Conservation (phyloP, 2,329 filamentous ascomycete species). For the Cladorrhinum sp. region DNA sequence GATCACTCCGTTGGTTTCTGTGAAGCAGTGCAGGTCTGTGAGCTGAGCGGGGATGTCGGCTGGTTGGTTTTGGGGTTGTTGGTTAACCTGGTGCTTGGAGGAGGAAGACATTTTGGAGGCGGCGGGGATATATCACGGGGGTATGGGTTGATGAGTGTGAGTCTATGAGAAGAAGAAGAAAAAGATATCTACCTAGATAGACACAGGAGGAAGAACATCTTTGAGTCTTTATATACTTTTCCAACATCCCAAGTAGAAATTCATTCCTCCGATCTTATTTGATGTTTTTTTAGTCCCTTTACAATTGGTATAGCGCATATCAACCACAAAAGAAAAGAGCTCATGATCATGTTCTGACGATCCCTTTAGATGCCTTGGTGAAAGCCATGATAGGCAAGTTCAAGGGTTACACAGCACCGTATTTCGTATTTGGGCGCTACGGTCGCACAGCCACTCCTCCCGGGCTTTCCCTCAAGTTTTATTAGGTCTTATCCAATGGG, state of each 20-base stretch:
- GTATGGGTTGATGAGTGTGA: too few species aligned
- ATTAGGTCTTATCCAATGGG: background rate
- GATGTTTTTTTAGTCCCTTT: background rate
- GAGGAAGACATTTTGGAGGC: slow-evolving; percentile 10
- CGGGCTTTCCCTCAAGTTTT: background rate
- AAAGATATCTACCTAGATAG: background rate
- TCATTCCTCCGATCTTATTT: background rate
- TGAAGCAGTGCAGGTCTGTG: slow-evolving; percentile 53
- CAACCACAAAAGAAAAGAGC: background rate
- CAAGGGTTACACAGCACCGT: background rate
- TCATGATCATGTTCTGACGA: background rate
- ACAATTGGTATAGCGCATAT: background rate
- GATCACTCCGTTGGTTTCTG: slow-evolving; percentile 59
- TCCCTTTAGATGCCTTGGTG: background rate
- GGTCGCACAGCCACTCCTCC: background rate
- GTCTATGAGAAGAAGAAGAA: background rate
- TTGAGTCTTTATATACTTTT: background rate
- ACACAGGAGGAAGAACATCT: background rate
- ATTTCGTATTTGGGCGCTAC: background rate
- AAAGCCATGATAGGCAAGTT: background rate
- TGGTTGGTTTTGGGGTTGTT: slow-evolving; percentile 11
- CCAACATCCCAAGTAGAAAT: too few species aligned
- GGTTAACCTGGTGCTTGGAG: slow-evolving; percentile 19
- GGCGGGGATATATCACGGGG: too few species aligned
- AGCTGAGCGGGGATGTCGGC: slow-evolving; percentile 27